A percentile compares a stretch with the other conserved stretches of the same genome.
phyloP scores from a whole-genome alignment of 2,329 filamentous ascomycete genomes.

The Apiospora marii region DNA sequence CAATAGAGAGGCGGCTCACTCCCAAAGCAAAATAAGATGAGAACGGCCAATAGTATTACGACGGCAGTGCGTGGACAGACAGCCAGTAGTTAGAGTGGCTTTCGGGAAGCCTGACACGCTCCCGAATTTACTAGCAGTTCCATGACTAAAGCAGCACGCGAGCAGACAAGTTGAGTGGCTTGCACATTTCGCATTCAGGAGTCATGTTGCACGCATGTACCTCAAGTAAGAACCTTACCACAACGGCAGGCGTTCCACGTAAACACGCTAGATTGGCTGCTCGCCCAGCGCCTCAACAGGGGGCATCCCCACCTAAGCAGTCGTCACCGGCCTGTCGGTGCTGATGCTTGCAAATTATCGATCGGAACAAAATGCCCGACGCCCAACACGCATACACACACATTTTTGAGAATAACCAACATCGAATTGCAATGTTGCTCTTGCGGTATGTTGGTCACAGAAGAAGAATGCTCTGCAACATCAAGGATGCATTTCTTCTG shows the following conservation, averaged over 20 bases:
- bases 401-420: background rate
- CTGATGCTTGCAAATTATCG: slow-evolving; percentile 11
- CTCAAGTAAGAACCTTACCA: slow-evolving; percentile 6
- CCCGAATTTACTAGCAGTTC: background rate
- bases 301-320: background rate
- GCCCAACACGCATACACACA: too few relatives aligned
- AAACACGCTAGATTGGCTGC: background rate
- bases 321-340: background rate
- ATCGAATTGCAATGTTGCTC: too few relatives aligned
- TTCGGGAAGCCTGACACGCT: background rate
- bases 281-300: background rate
- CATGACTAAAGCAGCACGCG: background rate
- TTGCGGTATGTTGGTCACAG: too few relatives aligned
- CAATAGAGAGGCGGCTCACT: background rate
- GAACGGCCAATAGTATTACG: background rate
- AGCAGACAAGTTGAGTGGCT: background rate
- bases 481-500: too few relatives aligned
- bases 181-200: background rate
- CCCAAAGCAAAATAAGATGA: background rate
- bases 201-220: background rate
- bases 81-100: background rate
- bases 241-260: background rate
- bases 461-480: too few relatives aligned
- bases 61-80: background rate
- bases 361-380: background rate